phyloP scores from a whole-genome alignment of 2,329 filamentous ascomycete species.

The Pseudogymnoascus sp. region DNA sequence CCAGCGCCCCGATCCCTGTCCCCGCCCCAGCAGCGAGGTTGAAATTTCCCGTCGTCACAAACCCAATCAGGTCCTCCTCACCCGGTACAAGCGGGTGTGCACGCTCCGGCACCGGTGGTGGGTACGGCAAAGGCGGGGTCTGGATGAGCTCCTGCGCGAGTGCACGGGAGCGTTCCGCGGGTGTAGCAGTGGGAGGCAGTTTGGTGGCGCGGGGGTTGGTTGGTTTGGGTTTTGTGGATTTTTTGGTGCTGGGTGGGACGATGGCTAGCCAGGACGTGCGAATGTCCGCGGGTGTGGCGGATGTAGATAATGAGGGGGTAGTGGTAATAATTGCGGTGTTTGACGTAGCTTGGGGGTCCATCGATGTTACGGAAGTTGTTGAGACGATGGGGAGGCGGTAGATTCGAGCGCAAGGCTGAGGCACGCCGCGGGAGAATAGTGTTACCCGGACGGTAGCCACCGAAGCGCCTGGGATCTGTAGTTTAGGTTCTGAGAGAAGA shows the following conservation, averaged over 20 bases:
- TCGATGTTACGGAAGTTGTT: slow-evolving; percentile 15
- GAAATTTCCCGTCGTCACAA: slow-evolving; percentile 80
- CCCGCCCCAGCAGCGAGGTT: slow-evolving; percentile 69
- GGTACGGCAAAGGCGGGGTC: slow-evolving; percentile 33
- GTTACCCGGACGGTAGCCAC: slow-evolving; percentile 58
- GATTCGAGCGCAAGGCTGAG: slow-evolving; percentile 64
- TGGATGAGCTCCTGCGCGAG: slow-evolving; percentile 42
- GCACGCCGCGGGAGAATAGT: slow-evolving; percentile 62
- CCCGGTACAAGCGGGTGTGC: slow-evolving; percentile 61
- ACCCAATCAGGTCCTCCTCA: slow-evolving; percentile 73
- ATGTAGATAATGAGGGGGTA: slow-evolving; percentile 18
- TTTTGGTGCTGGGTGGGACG: slow-evolving; percentile 28
- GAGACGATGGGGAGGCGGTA: slow-evolving; percentile 63
- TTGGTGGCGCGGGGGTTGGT: slow-evolving; percentile 14
- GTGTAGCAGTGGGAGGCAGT: slow-evolving; percentile 25
- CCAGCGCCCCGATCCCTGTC: slow-evolving; percentile 65
- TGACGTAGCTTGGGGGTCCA: slow-evolving; percentile 41
- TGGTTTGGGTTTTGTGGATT: slow-evolving; percentile 19
- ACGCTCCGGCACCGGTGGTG: slow-evolving; percentile 28
- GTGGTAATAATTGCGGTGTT: slow-evolving; percentile 29
- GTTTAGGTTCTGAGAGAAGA: slow-evolving; percentile 18
- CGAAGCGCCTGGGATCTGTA: slow-evolving; percentile 27
- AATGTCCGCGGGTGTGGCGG: slow-evolving; percentile 39
- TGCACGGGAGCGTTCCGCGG: slow-evolving; percentile 33
- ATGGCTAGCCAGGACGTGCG: slow-evolving; percentile 65